Evolutionary conservation across 148 eudicot species (phyloP).

Genomic region (Rhododendron griersonianum): DNA sequence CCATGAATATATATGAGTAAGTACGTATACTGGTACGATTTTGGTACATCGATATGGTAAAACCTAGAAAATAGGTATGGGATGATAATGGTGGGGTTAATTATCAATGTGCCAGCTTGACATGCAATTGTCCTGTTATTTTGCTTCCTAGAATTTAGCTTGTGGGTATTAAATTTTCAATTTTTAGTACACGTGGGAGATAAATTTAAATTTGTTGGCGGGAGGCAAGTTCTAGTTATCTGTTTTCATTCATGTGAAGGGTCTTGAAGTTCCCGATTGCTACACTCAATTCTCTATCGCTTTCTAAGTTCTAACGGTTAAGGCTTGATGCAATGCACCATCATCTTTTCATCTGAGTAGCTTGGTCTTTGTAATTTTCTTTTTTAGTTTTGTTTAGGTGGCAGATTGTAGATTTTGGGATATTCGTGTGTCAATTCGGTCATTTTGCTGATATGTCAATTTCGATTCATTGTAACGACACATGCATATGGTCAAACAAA

Average conservation of each 20-base stretch:
- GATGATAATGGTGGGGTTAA: background rate
- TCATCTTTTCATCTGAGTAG: background rate
- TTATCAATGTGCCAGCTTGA: background rate
- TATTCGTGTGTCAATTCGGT: background rate
- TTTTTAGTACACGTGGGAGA: background rate
- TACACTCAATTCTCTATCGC: background rate
- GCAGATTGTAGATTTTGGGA: background rate
- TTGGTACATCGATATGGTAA: too few relatives aligned
- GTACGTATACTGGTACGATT: too few relatives aligned
- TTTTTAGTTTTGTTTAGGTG: background rate
- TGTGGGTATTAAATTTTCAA: background rate
- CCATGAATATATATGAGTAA: too few relatives aligned
- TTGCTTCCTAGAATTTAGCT: background rate
- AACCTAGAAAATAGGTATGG: background rate
- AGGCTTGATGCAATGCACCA: background rate
- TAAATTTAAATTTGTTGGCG: background rate
- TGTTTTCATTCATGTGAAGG: background rate
- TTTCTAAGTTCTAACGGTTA: background rate
- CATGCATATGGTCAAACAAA: background rate
- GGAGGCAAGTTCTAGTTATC: background rate
- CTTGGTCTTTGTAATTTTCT: background rate
- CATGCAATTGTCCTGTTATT: background rate
- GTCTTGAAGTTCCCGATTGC: background rate
- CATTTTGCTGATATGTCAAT: too few relatives aligned
- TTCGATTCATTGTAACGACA: background rate